These are phyloP conservation scores for Macrophomina phaseolina DNA, from an alignment of 2,329 filamentous ascomycete genomes.

Conservation along the genomic window DNA sequence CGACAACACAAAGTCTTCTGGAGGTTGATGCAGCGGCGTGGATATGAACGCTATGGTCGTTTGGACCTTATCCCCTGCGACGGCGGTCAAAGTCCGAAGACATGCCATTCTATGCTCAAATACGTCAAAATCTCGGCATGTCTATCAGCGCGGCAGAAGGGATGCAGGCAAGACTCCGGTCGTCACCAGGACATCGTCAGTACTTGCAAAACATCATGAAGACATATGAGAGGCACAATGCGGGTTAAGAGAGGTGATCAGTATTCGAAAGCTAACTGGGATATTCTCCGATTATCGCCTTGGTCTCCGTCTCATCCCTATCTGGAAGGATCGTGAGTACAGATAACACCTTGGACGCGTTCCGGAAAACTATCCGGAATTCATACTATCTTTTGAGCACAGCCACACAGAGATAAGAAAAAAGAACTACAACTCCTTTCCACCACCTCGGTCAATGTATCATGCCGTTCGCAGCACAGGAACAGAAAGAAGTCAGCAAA, in stretches of 20 bases:
- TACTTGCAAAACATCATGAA: no score
- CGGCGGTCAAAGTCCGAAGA: no score
- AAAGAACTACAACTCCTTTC: not conserved
- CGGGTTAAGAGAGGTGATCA: not conserved
- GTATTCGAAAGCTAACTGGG: not conserved
- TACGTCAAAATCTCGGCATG: no score
- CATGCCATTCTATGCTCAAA: no score
- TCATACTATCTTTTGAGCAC: not conserved
- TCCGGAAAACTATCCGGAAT: no score
- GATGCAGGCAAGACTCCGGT: no score
- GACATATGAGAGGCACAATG: not conserved
- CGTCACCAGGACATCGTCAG: no score
- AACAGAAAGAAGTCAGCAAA: not conserved
- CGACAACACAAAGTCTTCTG: no score
- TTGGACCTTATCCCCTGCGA: no score
- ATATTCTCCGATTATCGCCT: not conserved
- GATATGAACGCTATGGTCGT: no score
- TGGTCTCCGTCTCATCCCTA: not conserved
- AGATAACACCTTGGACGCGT: not conserved
- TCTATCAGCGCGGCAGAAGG: no score
- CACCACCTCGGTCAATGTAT: not conserved
- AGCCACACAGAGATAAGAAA: not conserved
- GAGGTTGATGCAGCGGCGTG: no score
- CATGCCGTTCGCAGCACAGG: not conserved
- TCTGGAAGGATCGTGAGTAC: not conserved